Conservation (phyloP, 495 filamentous ascomycete species). For the Aspergillus homomorphus region DNA sequence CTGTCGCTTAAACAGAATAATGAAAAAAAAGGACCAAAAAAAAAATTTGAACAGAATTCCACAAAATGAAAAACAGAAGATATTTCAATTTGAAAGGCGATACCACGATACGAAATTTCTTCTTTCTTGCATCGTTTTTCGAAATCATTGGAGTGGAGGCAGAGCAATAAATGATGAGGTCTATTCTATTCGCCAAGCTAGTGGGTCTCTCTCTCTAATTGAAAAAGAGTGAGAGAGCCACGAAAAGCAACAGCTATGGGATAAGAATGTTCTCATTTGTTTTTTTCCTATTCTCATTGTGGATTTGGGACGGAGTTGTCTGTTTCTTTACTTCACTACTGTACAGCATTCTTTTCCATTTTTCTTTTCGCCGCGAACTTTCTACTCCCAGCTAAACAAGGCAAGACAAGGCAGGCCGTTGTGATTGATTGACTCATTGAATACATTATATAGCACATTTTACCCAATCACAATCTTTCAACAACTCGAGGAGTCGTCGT, state of each 20-base stretch:
- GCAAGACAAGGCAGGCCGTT: conserved; percentile 21
- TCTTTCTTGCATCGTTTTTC: not conserved
- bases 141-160: no score
- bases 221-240: not conserved
- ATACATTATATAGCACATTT: conserved; percentile 19
- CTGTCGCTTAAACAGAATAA: conserved; percentile 26
- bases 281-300: conserved; percentile 22
- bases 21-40: not conserved
- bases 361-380: conserved; percentile 13
- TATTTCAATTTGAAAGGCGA: not conserved
- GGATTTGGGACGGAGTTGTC: not conserved
- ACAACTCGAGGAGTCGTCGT: no score
- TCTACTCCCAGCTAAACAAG: conserved; percentile 1
- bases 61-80: conserved; percentile 4
- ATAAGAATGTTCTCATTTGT: conserved; percentile 29
- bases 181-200: not conserved
- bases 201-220: not conserved
- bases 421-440: conserved; percentile 15
- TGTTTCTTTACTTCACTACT: conserved; percentile 8
- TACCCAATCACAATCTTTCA: not conserved
- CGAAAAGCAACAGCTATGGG: not conserved
- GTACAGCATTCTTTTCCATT: conserved; percentile 14
- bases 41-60: not conserved
- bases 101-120: not conserved
- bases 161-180: not conserved